Evolutionary conservation across 2,329 filamentous ascomycete genomes (phyloP).

Genomic region (Claviceps sp.): DNA sequence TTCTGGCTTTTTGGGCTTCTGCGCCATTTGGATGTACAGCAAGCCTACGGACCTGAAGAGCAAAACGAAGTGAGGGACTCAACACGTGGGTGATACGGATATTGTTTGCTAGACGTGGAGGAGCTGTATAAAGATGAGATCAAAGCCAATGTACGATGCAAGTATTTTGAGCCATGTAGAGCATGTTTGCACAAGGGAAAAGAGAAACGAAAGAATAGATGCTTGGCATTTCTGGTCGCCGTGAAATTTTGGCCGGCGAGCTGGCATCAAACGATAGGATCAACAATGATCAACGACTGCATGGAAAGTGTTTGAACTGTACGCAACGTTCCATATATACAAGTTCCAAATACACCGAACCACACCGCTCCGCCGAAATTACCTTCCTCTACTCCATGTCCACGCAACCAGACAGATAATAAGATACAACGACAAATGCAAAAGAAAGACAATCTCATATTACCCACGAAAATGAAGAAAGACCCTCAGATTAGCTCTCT

Average conservation of each 20-base stretch:
- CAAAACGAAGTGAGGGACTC: constrained; percentile 16
- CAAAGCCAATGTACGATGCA: constrained; percentile 1
- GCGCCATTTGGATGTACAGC: constrained; percentile 73
- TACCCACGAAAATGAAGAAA: not conserved
- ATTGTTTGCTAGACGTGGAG: too few species aligned
- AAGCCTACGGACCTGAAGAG: constrained; percentile 26
- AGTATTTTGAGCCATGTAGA: not conserved
- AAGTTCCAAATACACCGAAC: too few species aligned
- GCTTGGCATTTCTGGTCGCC: not conserved
- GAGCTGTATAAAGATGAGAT: not conserved
- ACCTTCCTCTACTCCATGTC: not conserved
- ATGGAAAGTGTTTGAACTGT: too few species aligned
- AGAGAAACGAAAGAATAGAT: not conserved
- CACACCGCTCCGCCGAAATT: too few species aligned
- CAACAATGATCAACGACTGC: too few species aligned
- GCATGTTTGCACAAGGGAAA: not conserved
- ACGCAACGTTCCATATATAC: too few species aligned
- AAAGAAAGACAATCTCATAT: not conserved
- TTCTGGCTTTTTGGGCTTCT: constrained; percentile 72
- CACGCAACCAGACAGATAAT: not conserved
- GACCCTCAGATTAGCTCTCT: constrained; percentile 45
- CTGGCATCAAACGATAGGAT: too few species aligned
- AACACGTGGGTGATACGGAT: not conserved
- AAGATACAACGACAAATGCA: not conserved
- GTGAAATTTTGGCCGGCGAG: not conserved